These are phyloP conservation scores for Penicillium decumbens DNA, from an alignment of 2,329 filamentous ascomycete species.

Conservation along the genomic window DNA sequence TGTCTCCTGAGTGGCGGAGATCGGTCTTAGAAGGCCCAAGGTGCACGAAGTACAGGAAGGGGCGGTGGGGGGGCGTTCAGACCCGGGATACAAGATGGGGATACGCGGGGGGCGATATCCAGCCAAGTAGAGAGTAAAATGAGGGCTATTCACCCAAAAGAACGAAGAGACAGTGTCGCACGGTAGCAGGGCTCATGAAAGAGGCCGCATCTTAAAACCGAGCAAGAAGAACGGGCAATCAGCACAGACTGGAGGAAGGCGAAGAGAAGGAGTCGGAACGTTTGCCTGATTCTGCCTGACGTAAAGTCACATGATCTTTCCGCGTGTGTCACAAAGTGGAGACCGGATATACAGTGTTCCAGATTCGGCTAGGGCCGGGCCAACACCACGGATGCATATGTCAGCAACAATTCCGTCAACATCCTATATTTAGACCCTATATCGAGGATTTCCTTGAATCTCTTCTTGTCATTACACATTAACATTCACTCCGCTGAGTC, in stretches of 20 bases:
- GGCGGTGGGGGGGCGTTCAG: conserved; percentile 10
- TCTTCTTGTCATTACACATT: too few relatives aligned
- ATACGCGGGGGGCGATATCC: conserved; percentile 11
- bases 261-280: conserved; percentile 15
- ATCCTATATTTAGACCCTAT: too few relatives aligned
- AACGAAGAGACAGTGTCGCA: conserved; percentile 16
- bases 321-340: too few relatives aligned
- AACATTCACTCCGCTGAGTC: too few relatives aligned
- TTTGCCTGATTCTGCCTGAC: too few relatives aligned
- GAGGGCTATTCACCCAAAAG: conserved; percentile 23
- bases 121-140: conserved; percentile 7
- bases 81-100: conserved; percentile 16
- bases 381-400: too few relatives aligned
- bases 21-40: conserved; percentile 4
- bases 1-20: conserved; percentile 4
- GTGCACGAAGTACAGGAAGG: conserved; percentile 12
- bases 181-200: conserved; percentile 17
- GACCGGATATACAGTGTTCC: too few relatives aligned
- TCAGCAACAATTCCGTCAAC: too few relatives aligned
- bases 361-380: too few relatives aligned
- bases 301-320: too few relatives aligned
- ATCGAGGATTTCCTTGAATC: too few relatives aligned
- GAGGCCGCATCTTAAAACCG: conserved; percentile 15
- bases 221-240: conserved; percentile 11
- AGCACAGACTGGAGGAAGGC: conserved; percentile 12